phyloP scores from a whole-genome alignment of 306 rosid genomes.

The Luffa aegyptiaca region DNA sequence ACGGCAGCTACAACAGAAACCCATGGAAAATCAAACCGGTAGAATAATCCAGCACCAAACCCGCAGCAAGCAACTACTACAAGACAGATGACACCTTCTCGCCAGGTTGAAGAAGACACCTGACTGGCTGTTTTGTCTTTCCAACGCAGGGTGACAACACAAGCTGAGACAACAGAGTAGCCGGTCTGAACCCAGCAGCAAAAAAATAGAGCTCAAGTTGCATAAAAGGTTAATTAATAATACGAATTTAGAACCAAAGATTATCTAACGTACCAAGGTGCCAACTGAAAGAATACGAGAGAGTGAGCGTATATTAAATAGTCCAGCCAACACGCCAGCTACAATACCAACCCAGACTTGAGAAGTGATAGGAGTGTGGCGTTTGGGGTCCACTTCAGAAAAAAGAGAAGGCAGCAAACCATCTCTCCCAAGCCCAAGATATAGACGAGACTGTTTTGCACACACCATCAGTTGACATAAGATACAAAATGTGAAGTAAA shows the following conservation, averaged over 20 bases:
- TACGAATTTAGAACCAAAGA: neutral
- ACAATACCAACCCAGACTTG: constrained; percentile 91
- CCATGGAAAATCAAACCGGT: constrained; percentile 35
- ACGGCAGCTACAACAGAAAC: constrained; percentile 33
- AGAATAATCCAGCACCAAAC: constrained; percentile 66
- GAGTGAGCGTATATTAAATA: constrained; percentile 65
- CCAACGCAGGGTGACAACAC: constrained; percentile 84
- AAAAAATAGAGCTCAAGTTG: neutral
- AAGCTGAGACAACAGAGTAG: constrained; percentile 93
- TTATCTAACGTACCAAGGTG: constrained; percentile 60
- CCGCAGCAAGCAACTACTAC: constrained; percentile 49
- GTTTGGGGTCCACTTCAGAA: constrained; percentile 56
- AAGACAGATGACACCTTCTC: constrained; percentile 77
- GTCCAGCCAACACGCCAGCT: constrained; percentile 72
- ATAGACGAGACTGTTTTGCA: constrained; percentile 78
- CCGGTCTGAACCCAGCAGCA: constrained; percentile 70
- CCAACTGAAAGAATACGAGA: constrained; percentile 96
- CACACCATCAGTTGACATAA: constrained; percentile 14
- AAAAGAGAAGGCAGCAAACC: constrained; percentile 82
- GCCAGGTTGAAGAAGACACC: constrained; percentile 44
- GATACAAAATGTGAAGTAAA: constrained; percentile 20
- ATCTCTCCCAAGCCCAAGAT: constrained; percentile 97
- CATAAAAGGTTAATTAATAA: constrained; percentile 9
- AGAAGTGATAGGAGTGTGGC: constrained; percentile 81
- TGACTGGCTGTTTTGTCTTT: constrained; percentile 43